These are phyloP conservation scores for Candida labiduridarum DNA, from an alignment of 1,139 yeast species.

Conservation along the genomic window DNA sequence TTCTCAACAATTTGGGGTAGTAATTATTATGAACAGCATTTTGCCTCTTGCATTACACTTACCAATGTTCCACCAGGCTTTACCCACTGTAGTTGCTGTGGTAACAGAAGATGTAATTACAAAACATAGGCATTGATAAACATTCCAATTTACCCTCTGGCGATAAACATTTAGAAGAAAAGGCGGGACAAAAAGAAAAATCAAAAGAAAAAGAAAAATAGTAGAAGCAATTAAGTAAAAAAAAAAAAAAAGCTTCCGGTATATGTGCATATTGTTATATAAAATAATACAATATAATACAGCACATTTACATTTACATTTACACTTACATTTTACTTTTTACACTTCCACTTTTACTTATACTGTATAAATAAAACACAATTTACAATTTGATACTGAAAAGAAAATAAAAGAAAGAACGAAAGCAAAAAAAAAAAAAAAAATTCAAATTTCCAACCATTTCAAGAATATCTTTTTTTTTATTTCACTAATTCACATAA, in stretches of 20 bases:
- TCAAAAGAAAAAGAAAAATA: not conserved
- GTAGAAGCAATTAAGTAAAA: not conserved
- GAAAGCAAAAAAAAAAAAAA: not conserved
- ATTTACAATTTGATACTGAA: not conserved
- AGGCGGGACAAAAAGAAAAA: constrained; percentile 1
- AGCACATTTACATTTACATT: not conserved
- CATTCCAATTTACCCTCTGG: not conserved
- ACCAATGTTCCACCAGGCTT: too few species aligned
- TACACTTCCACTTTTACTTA: not conserved
- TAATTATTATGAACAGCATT: too few species aligned
- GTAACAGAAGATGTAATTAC: not conserved
- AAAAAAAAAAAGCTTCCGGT: not conserved
- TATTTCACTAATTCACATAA: not conserved
- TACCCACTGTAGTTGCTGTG: too few species aligned
- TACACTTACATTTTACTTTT: not conserved
- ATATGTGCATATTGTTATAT: not conserved
- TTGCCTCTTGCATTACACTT: too few species aligned
- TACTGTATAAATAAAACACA: not conserved
- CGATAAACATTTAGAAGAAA: too few species aligned
- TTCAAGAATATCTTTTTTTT: not conserved
- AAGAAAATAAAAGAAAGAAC: not conserved
- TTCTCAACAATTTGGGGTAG: not conserved
- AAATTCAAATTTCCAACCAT: constrained; percentile 1
- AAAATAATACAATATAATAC: not conserved
- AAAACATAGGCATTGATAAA: not conserved